phyloP scores from a whole-genome alignment of 2,329 filamentous ascomycete genomes.

The Rhexocercosporidium sp. region DNA sequence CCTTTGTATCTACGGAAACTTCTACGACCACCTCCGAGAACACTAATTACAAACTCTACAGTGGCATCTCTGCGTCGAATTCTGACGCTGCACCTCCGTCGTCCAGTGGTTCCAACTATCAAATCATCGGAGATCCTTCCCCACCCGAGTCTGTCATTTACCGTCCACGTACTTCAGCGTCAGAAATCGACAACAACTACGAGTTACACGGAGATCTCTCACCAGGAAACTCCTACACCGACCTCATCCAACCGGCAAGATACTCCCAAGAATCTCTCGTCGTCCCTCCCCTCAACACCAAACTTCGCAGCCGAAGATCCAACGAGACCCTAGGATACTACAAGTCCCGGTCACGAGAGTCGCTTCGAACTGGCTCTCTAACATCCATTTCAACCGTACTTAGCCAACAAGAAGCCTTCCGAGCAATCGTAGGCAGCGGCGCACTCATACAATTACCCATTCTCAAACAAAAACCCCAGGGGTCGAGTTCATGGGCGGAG shows the following conservation, averaged over 20 bases:
- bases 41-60: constrained; percentile 43
- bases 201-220: constrained; percentile 55
- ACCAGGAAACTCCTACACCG: constrained; percentile 45
- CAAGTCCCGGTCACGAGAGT: constrained; percentile 58
- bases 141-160: constrained; percentile 43
- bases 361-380: constrained; percentile 57
- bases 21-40: constrained; percentile 41
- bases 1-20: constrained; percentile 40
- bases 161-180: constrained; percentile 37
- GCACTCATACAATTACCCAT: constrained; percentile 36
- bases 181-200: constrained; percentile 52
- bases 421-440: constrained; percentile 37
- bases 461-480: constrained; percentile 26
- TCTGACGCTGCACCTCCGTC: constrained; percentile 33
- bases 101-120: constrained; percentile 51
- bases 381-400: constrained; percentile 62
- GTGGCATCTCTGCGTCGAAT: constrained; percentile 27
- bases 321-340: constrained; percentile 55
- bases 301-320: constrained; percentile 52
- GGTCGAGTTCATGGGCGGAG: constrained; percentile 44
- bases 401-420: constrained; percentile 40
- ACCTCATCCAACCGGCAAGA: constrained; percentile 42
- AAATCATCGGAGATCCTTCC: constrained; percentile 57
- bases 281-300: constrained; percentile 56
- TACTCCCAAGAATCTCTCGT: constrained; percentile 67